Evolutionary conservation across 495 filamentous ascomycete genomes (phyloP).

Genomic region (Choiromyces venosus): DNA sequence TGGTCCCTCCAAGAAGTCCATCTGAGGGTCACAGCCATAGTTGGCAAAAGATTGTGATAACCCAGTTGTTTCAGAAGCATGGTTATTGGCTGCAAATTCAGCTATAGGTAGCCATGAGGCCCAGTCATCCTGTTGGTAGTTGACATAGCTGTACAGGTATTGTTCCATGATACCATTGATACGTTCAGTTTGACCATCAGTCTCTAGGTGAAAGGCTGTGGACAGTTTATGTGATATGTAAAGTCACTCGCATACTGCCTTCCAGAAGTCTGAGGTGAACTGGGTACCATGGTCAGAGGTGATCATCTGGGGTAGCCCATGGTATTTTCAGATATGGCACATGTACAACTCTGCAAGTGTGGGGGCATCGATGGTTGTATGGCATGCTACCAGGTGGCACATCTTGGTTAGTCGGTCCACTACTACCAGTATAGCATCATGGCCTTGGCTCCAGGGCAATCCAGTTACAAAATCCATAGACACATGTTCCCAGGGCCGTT

Average conservation of each 20-base stretch:
- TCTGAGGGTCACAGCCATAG: neutral
- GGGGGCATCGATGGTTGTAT: neutral
- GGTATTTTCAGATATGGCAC: neutral
- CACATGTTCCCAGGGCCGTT: slow-evolving; percentile 27
- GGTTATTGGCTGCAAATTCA: no score
- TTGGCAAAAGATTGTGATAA: slow-evolving; percentile 17
- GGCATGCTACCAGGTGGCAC: slow-evolving; percentile 8
- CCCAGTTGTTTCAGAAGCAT: slow-evolving; percentile 7
- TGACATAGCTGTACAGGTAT: slow-evolving; percentile 29
- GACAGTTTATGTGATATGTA: neutral
- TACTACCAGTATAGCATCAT: slow-evolving; percentile 33
- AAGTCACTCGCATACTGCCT: neutral
- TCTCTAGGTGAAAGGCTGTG: slow-evolving; percentile 23
- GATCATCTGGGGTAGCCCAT: slow-evolving; percentile 5
- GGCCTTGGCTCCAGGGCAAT: slow-evolving; percentile 11
- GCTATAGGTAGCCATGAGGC: slow-evolving; percentile 19
- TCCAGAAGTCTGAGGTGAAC: slow-evolving; percentile 13
- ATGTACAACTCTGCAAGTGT: slow-evolving; percentile 8
- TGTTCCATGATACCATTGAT: slow-evolving; percentile 33
- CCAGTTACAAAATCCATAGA: slow-evolving; percentile 38
- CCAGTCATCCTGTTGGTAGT: slow-evolving; percentile 40
- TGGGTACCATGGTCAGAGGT: slow-evolving; percentile 2
- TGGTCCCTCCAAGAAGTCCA: neutral
- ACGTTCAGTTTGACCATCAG: slow-evolving; percentile 34
- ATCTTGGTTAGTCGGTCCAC: slow-evolving; percentile 30